Evolutionary conservation across 441 rosid genomes (phyloP), one percentile per base, ranked within the genome.

Genomic region (Pelargonium fulgidum): DNA sequence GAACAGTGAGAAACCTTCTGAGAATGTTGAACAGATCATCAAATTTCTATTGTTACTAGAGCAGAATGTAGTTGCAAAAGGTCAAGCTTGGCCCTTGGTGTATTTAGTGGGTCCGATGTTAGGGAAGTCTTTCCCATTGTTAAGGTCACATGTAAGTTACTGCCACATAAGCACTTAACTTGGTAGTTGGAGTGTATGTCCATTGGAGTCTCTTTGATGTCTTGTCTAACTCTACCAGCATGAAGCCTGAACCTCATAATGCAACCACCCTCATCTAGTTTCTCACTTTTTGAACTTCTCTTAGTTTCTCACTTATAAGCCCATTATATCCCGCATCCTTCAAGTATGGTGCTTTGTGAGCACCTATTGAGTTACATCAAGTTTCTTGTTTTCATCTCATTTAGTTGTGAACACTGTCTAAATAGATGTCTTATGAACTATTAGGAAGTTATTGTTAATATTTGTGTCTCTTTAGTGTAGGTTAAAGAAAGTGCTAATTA

Each of bases 61-160:
- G 69, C 82, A 62, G 62, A 76, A 75, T 68, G 80, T 88, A 48
- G 72, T 81, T 72, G 78, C 75, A 73, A 68, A 83, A 75, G 86
- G 88, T 73, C 88, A 91, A 85, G 64, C 67, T 65, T 91, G 99
- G 99, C 96, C 95, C 42, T 75, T 91, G 79, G 80, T 68, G 75
- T 73, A 76, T 75, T 70, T 94, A 58, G 83, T 90, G 71, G 89
- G 96, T 72, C 97, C 99, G 62, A 79, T 85, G 77, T 68, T 94
- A 80, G 84, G 84, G 0, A 82, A 83, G 77, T 77, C 82, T 73
- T 91, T 88, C 85, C 82, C 88, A 14, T 77, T 81, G 71, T 86
- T 90, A 80, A 84, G 81, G 78, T 87, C 97, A 70, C 77, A 75
- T 71, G 99, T 94, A 83, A 87, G 96, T 86, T 82, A 78, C 75